Base-by-base conservation (phyloP, 352 stramenopile genomes). In the Pythium apleroticum region DNA sequence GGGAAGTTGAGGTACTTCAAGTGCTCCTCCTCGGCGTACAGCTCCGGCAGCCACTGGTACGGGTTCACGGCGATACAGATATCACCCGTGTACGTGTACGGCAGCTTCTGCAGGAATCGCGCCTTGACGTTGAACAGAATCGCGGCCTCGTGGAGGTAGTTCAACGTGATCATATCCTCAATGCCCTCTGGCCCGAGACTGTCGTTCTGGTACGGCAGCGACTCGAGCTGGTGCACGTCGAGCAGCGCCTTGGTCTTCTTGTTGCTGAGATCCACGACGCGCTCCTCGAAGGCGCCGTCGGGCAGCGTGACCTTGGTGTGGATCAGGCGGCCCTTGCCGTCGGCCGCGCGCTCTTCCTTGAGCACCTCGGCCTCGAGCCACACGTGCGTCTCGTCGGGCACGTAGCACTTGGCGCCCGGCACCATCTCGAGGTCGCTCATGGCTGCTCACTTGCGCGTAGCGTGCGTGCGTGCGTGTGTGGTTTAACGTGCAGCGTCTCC, bases 21-120 rank as follows among this genome's bases (percentile, higher is more conserved):
- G 52, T 95, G 81, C 53, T 82, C 69, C 54, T 93, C 84, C 54
- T 97, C 88, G 0, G 74, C 77, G 68, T 97, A 97, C 14, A 97
- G 72, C 43, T 95, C 84, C 0, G 82, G 77, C 30, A 96, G 81
- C 88, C 89, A 96, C 71, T 96, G 89, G 72, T 98, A 99, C n/a
- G 96, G 97, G 75, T 99, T 99, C 52, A 98, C 88, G 2, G 97
- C 96, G 65, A 99, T 97, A 50, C 98, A 93, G 70, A 99, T 98
- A 53, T 98, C 94, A n/a, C 96, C 95, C 28, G 97, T 98, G 72
- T 97, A 97, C 33, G 96, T 98, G 81, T 99, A 99, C 1, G 96
- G 96, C 31, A 95, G 78, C 25, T 85, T 76, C 41, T 79, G 75
- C 14, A 93, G 72, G 66, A 96, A 97, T 28, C 90, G 80, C 71